These are phyloP conservation scores for Nakazawaea pomicola DNA, from an alignment of 805 yeast species.

Conservation along the genomic window DNA sequence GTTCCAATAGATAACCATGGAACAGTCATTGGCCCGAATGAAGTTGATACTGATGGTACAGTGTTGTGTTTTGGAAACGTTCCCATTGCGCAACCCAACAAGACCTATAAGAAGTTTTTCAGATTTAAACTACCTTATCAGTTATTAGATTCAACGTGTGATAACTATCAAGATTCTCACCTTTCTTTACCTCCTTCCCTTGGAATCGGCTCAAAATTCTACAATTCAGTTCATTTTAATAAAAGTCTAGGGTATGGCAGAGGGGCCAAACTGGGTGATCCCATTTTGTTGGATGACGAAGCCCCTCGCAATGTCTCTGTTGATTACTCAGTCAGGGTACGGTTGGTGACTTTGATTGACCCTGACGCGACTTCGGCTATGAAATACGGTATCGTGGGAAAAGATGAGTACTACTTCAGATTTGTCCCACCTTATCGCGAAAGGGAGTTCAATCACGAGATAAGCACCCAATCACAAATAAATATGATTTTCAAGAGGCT, in stretches of 20 bases:
- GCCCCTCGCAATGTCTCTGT: slow-evolving; percentile 16
- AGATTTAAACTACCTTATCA: slow-evolving; percentile 49
- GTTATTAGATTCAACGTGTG: slow-evolving; percentile 40
- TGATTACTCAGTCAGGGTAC: not conserved
- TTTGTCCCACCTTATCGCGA: no score
- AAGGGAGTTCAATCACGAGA: no score
- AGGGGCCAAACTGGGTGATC: no score
- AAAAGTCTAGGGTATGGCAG: slow-evolving; percentile 52
- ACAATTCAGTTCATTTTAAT: slow-evolving; percentile 22
- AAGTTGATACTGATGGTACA: not conserved
- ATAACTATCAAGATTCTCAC: slow-evolving; percentile 37
- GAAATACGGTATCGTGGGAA: not conserved
- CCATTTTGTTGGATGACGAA: slow-evolving; percentile 45
- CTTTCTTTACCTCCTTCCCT: slow-evolving; percentile 33
- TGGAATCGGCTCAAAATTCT: slow-evolving; percentile 27
- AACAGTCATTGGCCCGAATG: not conserved
- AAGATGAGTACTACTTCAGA: not conserved
- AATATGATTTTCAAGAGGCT: no score
- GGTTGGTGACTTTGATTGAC: not conserved
- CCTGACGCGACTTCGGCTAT: not conserved
- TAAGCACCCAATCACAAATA: no score
- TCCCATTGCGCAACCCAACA: slow-evolving; percentile 34
- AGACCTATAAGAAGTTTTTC: slow-evolving; percentile 49
- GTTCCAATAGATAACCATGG: not conserved
- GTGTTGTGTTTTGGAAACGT: not conserved